Base-by-base conservation (phyloP, 2,329 filamentous ascomycete species). In the Xylaria sp. region DNA sequence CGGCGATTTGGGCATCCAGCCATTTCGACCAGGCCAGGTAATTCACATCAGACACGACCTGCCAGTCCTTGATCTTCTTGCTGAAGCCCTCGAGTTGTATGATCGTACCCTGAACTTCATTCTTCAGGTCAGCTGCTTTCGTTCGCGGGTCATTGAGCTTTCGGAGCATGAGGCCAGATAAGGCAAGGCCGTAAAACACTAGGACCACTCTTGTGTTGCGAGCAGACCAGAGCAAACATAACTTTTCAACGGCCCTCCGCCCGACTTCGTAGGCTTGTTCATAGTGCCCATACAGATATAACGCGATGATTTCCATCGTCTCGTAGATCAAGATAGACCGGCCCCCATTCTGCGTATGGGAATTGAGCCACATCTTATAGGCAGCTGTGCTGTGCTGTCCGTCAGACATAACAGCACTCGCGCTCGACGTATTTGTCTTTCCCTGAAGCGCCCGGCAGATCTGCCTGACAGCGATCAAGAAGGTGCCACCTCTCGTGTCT, bases 391-490 rank as follows among this genome's bases (percentile, higher is more conserved):
- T 78, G 64, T 92, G 89, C 41, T 84, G 77, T n/a, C 83, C 77
- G 60, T 92, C 89, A 39, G 78, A 83, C 75, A 92, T 81, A 9
- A 92, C 77, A 17, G 80, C 75, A 0, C 76, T 65, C 0, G 85
- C 72, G 8, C 80, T 74, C 9, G 74, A 70, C 2, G 72, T 72
- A 9, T 72, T 71, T 0, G 90, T 92, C 69, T 91, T 92, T 49
- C 90, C 90, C 67, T 91, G 88, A 18, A 92, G 72, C 19, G 90
- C 87, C 44, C 88, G 82, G 46, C 80, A 82, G 20, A 83, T 79
- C 67, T 92, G 89, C 45, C 87, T 76, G 2, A 87, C 77, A 2
- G 82, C 80, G 55, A 89, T 82, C 6, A 92, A 74, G 47, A 91
- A 76, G 0, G 85, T 84, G 2, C 90, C 90, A 16, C 90, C 90